Conservation (phyloP, 2,329 filamentous ascomycete species). For the Aureobasidium sp. region DNA sequence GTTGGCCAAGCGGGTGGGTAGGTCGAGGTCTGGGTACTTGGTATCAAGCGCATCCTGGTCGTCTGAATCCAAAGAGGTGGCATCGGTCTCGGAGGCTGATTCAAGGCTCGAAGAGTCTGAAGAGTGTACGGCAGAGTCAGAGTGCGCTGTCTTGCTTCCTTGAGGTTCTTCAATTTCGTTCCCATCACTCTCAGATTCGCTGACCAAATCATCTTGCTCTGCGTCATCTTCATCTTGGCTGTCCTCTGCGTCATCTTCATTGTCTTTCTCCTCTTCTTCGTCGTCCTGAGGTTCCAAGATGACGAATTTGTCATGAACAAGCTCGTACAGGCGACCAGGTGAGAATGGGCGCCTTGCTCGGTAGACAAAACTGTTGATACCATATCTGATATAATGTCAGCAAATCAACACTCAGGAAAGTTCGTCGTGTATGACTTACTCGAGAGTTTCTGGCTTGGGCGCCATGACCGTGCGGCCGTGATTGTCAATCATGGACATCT, state of each 20-base stretch:
- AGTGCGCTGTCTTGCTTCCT: conserved; percentile 16
- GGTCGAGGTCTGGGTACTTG: conserved; percentile 17
- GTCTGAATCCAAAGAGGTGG: background rate
- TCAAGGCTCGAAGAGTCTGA: background rate
- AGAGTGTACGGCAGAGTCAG: conserved; percentile 10
- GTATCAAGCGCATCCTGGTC: background rate
- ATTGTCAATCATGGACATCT: conserved; percentile 51
- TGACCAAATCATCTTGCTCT: background rate
- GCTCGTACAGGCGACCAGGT: conserved; percentile 31
- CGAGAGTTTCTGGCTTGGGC: conserved; percentile 61
- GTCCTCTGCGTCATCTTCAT: conserved; percentile 20
- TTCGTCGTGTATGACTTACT: conserved; percentile 33
- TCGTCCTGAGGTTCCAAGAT: conserved; percentile 30
- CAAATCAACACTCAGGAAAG: background rate
- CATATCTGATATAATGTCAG: conserved; percentile 39
- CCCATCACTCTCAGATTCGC: conserved; percentile 3
- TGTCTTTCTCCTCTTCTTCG: conserved; percentile 23
- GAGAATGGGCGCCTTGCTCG: conserved; percentile 41
- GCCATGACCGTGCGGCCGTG: conserved; percentile 46
- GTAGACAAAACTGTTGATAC: conserved; percentile 64
- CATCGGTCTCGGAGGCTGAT: background rate
- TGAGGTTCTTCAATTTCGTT: conserved; percentile 21
- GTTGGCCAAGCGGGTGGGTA: conserved; percentile 41
- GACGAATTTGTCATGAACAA: conserved; percentile 36
- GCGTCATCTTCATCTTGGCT: conserved; percentile 18